Evolutionary conservation across 768 basidiomycete species (phyloP).

Genomic region (Boletellus ananas): DNA sequence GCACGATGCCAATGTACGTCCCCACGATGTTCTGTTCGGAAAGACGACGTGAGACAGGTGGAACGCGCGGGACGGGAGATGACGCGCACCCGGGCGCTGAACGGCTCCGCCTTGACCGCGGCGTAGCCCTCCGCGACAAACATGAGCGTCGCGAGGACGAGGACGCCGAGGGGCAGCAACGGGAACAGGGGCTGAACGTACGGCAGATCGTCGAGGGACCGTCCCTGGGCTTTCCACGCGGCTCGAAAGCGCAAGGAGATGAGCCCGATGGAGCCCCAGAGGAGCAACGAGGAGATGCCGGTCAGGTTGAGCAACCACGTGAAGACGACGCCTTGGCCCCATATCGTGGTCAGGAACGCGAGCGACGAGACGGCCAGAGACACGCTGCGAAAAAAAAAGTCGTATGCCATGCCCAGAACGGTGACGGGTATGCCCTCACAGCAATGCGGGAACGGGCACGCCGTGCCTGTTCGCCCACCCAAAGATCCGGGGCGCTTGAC

Average conservation of each 20-base stretch:
- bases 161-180: conserved; percentile 45
- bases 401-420: not conserved
- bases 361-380: conserved; percentile 46
- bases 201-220: conserved; percentile 50
- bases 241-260: conserved; percentile 59
- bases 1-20: conserved; percentile 49
- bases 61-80: not conserved
- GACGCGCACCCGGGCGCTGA: conserved; percentile 37
- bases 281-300: conserved; percentile 63
- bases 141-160: conserved; percentile 49
- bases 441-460: conserved; percentile 54
- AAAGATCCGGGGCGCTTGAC: conserved; percentile 63
- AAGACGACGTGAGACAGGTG: no score
- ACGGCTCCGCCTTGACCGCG: conserved; percentile 42
- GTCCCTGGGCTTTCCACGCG: conserved; percentile 55
- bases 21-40: conserved; percentile 51
- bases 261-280: conserved; percentile 57
- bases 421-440: conserved; percentile 38
- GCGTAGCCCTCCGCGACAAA: conserved; percentile 55
- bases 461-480: conserved; percentile 61
- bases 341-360: conserved; percentile 56
- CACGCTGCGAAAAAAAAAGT: conserved; percentile 31
- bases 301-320: conserved; percentile 61
- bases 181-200: conserved; percentile 56
- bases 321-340: conserved; percentile 53